Evolutionary conservation across 352 stramenopile species (phyloP).

Genomic region (Peronospora belbahrii): DNA sequence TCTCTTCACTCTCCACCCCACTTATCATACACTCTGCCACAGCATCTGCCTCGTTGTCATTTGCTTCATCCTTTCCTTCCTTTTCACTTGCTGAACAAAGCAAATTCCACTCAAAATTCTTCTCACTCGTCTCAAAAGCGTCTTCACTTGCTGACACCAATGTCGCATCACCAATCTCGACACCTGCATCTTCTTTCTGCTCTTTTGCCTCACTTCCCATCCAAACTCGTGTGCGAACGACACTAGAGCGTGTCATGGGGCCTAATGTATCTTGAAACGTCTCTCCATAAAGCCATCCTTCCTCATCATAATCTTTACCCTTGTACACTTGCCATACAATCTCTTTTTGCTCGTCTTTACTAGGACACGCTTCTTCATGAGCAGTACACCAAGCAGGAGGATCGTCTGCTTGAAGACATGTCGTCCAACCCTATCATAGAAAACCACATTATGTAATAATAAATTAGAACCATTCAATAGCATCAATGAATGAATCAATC

Average conservation of each 20-base stretch:
- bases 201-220: slow-evolving; percentile 38
- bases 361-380: slow-evolving; percentile 29
- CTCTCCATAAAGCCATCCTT: slow-evolving; percentile 75
- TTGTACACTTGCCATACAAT: slow-evolving; percentile 76
- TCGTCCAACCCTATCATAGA: slow-evolving; percentile 63
- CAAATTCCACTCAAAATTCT: no score
- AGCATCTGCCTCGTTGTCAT: slow-evolving; percentile 1
- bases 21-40: not conserved
- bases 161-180: not conserved
- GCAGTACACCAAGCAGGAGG: slow-evolving; percentile 62
- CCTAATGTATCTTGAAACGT: slow-evolving; percentile 63
- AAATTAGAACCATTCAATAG: not conserved
- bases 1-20: not conserved
- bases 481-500: not conserved
- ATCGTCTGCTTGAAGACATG: slow-evolving; percentile 58
- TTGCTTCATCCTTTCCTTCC: slow-evolving; percentile 1
- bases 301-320: slow-evolving; percentile 75
- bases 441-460: no score
- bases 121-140: slow-evolving; percentile 9
- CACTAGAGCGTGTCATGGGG: slow-evolving; percentile 48
- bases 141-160: not conserved
- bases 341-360: slow-evolving; percentile 54
- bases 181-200: slow-evolving; percentile 14
- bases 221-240: slow-evolving; percentile 77
- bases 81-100: no score